These are phyloP conservation scores for Arthrobotrys iridis DNA, from an alignment of 2,329 filamentous ascomycete species.

Conservation along the genomic window DNA sequence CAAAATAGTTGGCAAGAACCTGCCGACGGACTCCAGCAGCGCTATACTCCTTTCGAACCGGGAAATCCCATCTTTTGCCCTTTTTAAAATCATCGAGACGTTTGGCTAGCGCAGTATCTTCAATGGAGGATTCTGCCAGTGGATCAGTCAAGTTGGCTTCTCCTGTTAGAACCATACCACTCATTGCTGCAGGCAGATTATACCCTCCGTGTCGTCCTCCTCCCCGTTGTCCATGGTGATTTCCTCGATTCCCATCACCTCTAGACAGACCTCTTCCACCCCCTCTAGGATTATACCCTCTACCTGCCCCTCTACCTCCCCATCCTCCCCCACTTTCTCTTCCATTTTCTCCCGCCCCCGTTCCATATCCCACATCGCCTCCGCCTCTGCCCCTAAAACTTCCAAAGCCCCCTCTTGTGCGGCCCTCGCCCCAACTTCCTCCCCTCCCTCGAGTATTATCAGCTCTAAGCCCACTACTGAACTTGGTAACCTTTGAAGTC, in stretches of 20 bases:
- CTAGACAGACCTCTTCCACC: slow-evolving; percentile 22
- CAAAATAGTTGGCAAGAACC: slow-evolving; percentile 64
- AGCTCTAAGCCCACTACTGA: background rate
- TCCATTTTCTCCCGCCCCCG: slow-evolving; percentile 54
- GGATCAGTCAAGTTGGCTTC: background rate
- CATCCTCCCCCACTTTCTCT: slow-evolving; percentile 55
- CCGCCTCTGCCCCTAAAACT: slow-evolving; percentile 54
- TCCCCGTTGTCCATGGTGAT: background rate
- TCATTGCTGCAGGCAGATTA: no score
- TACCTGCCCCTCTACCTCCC: slow-evolving; percentile 53
- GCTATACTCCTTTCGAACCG: slow-evolving; percentile 61
- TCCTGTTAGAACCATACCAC: background rate
- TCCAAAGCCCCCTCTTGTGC: slow-evolving; percentile 55
- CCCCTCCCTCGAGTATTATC: background rate
- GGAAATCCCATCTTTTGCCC: slow-evolving; percentile 57
- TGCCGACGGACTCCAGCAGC: slow-evolving; percentile 61
- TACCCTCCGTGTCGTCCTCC: background rate
- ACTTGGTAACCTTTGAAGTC: background rate
- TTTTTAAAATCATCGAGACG: background rate
- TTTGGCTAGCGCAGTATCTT: background rate
- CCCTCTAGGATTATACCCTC: slow-evolving; percentile 59
- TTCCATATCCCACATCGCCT: slow-evolving; percentile 11
- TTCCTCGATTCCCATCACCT: slow-evolving; percentile 55
- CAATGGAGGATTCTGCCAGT: background rate
- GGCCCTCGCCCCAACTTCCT: slow-evolving; percentile 52